phyloP scores from a whole-genome alignment of 129 eudicot genomes.

The Kitagawia praeruptora region DNA sequence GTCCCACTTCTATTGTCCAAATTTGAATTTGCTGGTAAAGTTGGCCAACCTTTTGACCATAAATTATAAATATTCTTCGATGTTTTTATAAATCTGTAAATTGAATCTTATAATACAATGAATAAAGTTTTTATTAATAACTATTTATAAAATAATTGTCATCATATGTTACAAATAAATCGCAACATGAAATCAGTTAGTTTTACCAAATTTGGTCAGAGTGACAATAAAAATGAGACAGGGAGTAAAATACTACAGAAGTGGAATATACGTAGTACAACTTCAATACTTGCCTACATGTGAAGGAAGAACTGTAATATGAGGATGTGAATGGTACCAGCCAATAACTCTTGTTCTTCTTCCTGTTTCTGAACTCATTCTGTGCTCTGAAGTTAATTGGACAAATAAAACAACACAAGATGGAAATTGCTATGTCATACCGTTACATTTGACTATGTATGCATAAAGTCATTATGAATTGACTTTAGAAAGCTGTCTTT shows the following conservation, averaged over 20 bases:
- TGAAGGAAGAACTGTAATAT: conserved; percentile 97
- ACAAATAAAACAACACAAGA: conserved; percentile 17
- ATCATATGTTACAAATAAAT: too few relatives aligned
- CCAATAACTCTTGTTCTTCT: conserved; percentile 96
- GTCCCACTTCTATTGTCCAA: too few relatives aligned
- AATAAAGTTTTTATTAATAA: too few relatives aligned
- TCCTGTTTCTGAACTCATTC: conserved; percentile 79
- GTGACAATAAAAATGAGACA: too few relatives aligned
- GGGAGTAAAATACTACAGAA: background rate
- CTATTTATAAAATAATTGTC: too few relatives aligned
- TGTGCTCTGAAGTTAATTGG: conserved; percentile 67
- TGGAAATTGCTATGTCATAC: background rate
- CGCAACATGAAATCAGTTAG: too few relatives aligned
- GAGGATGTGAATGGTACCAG: conserved; percentile 99
- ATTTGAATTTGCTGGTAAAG: too few relatives aligned
- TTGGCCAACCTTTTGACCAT: too few relatives aligned
- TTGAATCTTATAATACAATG: too few relatives aligned
- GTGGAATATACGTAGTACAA: conserved; percentile 4
- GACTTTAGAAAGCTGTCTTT: background rate
- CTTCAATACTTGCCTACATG: conserved; percentile 80
- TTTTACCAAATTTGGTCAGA: too few relatives aligned
- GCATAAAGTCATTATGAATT: background rate
- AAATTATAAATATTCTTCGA: too few relatives aligned
- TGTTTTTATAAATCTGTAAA: too few relatives aligned
- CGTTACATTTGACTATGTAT: background rate